Evolutionary conservation across 495 filamentous ascomycete species (phyloP), one percentile per base, ranked within the genome.

Genomic region (Sordaria brevicollis): DNA sequence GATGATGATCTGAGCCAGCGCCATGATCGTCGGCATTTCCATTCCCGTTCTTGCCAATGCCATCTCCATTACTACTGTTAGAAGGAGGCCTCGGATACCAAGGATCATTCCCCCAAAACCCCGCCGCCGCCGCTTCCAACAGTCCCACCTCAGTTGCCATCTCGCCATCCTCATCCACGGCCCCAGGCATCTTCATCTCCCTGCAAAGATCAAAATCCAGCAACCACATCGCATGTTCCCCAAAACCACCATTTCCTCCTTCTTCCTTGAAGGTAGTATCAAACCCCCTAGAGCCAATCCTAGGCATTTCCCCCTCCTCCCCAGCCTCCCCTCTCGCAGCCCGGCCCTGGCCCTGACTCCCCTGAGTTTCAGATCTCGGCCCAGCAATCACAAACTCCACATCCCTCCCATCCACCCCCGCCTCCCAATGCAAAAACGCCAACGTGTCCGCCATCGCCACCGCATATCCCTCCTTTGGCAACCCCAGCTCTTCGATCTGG

Each of bases 301-400:
- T 41, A 7, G 2, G 38, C 17, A n/a, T n/a, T n/a, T n/a, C n/a
- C n/a, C n/a, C n/a, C n/a, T n/a, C n/a, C n/a, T n/a, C n/a, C n/a
- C n/a, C n/a, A n/a, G n/a, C n/a, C n/a, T n/a, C n/a, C n/a, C n/a
- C n/a, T n/a, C n/a, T n/a, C n/a, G n/a, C n/a, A n/a, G n/a, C n/a
- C n/a, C n/a, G n/a, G n/a, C n/a, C n/a, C n/a, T n/a, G n/a, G n/a
- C n/a, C n/a, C n/a, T n/a, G n/a, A n/a, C n/a, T n/a, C n/a, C n/a
- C n/a, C n/a, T n/a, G n/a, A n/a, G n/a, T n/a, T n/a, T n/a, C 21
- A 25, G 66, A 65, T 17, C 68, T 68, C 29, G 65, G 67, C 17
- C 66, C 66, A 15, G 79, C 83, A 4, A 87, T 81, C 33, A 86
- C 84, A 70, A 86, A 86, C 68, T 87, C 85, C 31, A 86, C 76